These are phyloP conservation scores for Blastobotrys aristatus DNA, from an alignment of 1,139 yeast species.

Conservation along the genomic window DNA sequence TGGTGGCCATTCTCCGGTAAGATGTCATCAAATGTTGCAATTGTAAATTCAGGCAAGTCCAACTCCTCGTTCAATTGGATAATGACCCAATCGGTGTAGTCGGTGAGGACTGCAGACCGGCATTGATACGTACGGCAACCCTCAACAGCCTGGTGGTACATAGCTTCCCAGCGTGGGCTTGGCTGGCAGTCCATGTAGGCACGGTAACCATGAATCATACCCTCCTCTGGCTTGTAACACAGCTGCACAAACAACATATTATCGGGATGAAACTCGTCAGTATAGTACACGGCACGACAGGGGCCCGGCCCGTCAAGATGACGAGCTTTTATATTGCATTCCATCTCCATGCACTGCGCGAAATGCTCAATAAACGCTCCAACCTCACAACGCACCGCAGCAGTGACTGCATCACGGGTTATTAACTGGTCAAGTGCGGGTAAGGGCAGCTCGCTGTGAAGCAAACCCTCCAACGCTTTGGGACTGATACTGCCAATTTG, in stretches of 20 bases:
- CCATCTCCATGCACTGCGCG: no score
- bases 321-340: no score
- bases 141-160: not conserved
- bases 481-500: no score
- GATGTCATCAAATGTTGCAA: no score
- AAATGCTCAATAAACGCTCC: not conserved
- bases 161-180: not conserved
- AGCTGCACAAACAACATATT: not conserved
- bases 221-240: not conserved
- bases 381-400: not conserved
- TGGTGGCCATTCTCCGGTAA: no score
- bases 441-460: not conserved
- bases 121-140: not conserved
- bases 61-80: not conserved
- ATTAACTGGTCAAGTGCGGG: not conserved
- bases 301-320: not conserved
- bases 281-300: not conserved
- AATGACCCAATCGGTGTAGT: not conserved
- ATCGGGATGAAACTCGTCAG: not conserved
- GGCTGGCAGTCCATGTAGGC: not conserved
- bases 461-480: not conserved
- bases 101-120: constrained; percentile 1
- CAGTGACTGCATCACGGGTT: not conserved
- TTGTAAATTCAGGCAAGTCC: not conserved
- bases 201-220: not conserved